Evolutionary conservation across 1,284 basidiomycete genomes (phyloP), one percentile per base, ranked within the genome.

Genomic region (Leccinum angustisporum): DNA sequence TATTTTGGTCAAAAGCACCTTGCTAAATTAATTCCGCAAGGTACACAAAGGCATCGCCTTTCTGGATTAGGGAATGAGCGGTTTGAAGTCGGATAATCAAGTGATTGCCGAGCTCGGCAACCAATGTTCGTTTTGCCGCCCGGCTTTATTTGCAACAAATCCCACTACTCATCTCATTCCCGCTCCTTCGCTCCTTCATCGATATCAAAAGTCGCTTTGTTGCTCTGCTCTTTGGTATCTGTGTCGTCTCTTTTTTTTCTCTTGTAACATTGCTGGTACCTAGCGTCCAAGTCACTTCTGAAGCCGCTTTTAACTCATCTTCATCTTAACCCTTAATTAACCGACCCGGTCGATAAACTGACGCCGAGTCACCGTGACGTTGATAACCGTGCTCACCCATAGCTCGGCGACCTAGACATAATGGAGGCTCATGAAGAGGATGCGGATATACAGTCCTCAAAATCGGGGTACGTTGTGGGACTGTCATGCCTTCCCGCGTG

Each of bases 131-230:
- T 72, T 74, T 75, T 69, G 66, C 73, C 72, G 72, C 75, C 67
- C 67, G 74, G 74, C 74, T 76, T 74, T 74, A 76, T 77, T 74
- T 74, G 72, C 75, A 64, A 76, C 75, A 76, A 74, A 68, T 76
- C 73, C 70, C 75, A 76, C 73, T 76, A 62, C 60, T 59, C 70
- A 66, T 71, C 73, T 60, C 73, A 63, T 73, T 62, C 73, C 70
- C 72, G 60, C 63, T 62, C 61, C 59, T 73, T 74, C 69, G 64
- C 50, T 70, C 69, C 68, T 63, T 61, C 75, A 73, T 66, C 72
- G 74, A 76, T 71, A 71, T 63, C 75, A 58, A 57, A 57, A 50
- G 21, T 63, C 62, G 56, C 60, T 62, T 63, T 64, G 56, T 33
- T 60, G 16, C 57, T 60, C 57, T 65, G 13, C 54, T 65, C 62